Conservation (phyloP, 2,329 filamentous ascomycete species). For the Trichophyton benhamiae region DNA sequence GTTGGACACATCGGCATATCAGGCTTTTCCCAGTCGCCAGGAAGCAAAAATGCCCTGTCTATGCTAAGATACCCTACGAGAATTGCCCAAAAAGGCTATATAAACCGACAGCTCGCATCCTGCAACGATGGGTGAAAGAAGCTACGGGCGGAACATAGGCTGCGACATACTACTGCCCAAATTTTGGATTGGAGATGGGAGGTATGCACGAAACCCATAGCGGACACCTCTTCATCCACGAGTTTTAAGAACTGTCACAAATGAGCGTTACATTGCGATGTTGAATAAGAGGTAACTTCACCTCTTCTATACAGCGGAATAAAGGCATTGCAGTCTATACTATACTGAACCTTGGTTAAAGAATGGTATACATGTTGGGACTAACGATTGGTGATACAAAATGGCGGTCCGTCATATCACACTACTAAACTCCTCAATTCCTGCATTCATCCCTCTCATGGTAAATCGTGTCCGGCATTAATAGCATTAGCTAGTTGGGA, state of each 20-base stretch:
- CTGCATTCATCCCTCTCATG: constrained; percentile 24
- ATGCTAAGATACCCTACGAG: background rate
- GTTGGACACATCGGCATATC: background rate
- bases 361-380: background rate
- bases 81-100: background rate
- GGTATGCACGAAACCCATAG: too few species aligned
- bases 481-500: constrained; percentile 48
- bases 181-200: too few species aligned
- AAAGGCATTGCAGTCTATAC: background rate
- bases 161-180: too few species aligned
- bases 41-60: background rate
- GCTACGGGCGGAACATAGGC: background rate
- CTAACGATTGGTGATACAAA: background rate
- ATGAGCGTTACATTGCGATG: too few species aligned
- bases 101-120: background rate
- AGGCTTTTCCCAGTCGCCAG: background rate
- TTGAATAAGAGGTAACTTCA: too few species aligned
- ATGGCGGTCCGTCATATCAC: background rate
- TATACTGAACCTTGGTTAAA: background rate
- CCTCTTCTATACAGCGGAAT: background rate
- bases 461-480: constrained; percentile 44
- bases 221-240: too few species aligned
- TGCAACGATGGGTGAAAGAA: too few species aligned
- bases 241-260: too few species aligned
- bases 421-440: background rate